phyloP scores from a whole-genome alignment of 2,329 filamentous ascomycete species.

The Cephalotrichum gorgonifer region DNA sequence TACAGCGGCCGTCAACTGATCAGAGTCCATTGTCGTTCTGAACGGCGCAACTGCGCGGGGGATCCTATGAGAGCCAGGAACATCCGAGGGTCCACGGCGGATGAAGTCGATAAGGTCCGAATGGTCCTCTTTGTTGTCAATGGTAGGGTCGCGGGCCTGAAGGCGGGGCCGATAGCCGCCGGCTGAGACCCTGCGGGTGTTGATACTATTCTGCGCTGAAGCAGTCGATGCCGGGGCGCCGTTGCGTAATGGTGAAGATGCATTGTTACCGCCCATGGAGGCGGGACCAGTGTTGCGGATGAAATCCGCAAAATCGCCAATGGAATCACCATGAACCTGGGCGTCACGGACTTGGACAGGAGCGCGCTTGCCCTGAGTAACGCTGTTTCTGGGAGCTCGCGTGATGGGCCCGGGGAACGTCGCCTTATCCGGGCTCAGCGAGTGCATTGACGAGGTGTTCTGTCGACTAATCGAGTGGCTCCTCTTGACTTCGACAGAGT shows the following conservation, averaged over 20 bases:
- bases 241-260: constrained; percentile 18
- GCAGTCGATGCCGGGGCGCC: constrained; percentile 14
- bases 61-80: constrained; percentile 55
- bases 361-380: background rate
- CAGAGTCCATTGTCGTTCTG: constrained; percentile 75
- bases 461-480: background rate
- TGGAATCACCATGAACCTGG: constrained; percentile 58
- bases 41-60: constrained; percentile 78
- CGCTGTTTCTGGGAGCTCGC: constrained; percentile 12
- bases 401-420: constrained; percentile 9
- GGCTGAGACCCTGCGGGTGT: constrained; percentile 25
- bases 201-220: constrained; percentile 24
- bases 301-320: constrained; percentile 79
- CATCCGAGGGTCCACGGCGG: constrained; percentile 65
- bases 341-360: constrained; percentile 54
- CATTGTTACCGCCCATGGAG: constrained; percentile 27
- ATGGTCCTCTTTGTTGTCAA: constrained; percentile 54
- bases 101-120: constrained; percentile 95
- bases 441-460: background rate
- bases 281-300: constrained; percentile 73
- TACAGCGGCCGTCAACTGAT: constrained; percentile 51
- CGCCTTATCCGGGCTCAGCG: background rate
- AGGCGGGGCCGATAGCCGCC: constrained; percentile 41
- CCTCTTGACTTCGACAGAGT: background rate
- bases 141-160: constrained; percentile 61